Evolutionary conservation across 805 yeast species (phyloP).

Genomic region (Candida xiaguanensis): DNA sequence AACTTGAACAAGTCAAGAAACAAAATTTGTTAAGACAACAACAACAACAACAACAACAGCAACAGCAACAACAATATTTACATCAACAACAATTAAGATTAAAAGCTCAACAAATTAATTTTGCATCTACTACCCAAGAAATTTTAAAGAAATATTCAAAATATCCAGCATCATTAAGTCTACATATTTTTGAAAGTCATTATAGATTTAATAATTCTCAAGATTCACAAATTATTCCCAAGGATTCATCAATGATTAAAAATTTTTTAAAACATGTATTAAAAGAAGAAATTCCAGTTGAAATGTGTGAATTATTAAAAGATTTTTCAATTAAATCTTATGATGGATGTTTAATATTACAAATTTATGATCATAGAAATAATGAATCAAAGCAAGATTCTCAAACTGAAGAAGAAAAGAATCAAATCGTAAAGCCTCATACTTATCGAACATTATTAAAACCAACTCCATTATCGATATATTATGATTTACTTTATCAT

Average conservation of each 20-base stretch:
- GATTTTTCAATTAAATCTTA: slow-evolving; percentile 82
- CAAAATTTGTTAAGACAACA: slow-evolving; percentile 10
- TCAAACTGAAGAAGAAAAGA: background rate
- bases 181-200: slow-evolving; percentile 89
- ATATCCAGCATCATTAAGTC: slow-evolving; percentile 76
- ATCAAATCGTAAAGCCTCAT: slow-evolving; percentile 48
- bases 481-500: slow-evolving; percentile 80
- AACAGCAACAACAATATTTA: slow-evolving; percentile 19
- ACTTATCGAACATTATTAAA: slow-evolving; percentile 73
- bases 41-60: slow-evolving; percentile 13
- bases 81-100: slow-evolving; percentile 19
- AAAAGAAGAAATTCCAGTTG: slow-evolving; percentile 80
- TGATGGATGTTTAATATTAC: slow-evolving; percentile 85
- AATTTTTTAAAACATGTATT: slow-evolving; percentile 79
- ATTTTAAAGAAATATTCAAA: slow-evolving; percentile 73
- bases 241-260: slow-evolving; percentile 70
- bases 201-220: slow-evolving; percentile 84
- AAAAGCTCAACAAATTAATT: slow-evolving; percentile 43
- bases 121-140: slow-evolving; percentile 69
- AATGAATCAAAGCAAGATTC: slow-evolving; percentile 12
- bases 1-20: slow-evolving; percentile 11
- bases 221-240: slow-evolving; percentile 77
- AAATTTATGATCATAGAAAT: slow-evolving; percentile 81
- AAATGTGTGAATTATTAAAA: slow-evolving; percentile 81
- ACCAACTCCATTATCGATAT: slow-evolving; percentile 77